Conservation (phyloP, 2,329 filamentous ascomycete genomes). For the Westerdykella aurantiaca region DNA sequence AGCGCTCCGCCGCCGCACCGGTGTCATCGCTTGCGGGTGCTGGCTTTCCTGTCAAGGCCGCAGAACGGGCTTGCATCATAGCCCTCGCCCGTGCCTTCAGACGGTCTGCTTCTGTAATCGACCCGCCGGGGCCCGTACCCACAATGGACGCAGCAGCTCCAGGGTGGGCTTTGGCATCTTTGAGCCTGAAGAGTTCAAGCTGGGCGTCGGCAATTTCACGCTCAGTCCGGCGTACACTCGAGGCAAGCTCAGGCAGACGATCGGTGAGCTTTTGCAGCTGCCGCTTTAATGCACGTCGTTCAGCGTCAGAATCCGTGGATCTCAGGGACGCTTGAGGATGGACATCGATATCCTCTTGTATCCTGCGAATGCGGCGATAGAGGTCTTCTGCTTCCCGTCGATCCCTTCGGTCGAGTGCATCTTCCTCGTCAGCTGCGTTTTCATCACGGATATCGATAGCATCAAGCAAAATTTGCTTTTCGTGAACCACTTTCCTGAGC, state of each 20-base stretch:
- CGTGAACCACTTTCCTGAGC: constrained; percentile 82
- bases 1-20: constrained; percentile 69
- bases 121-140: constrained; percentile 85
- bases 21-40: constrained; percentile 65
- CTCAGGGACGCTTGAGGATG: constrained; percentile 68
- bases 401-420: constrained; percentile 83
- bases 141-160: constrained; percentile 73
- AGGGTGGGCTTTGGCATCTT: constrained; percentile 87
- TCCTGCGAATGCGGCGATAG: constrained; percentile 81
- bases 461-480: constrained; percentile 90
- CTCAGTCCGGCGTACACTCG: constrained; percentile 83
- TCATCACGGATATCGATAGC: constrained; percentile 96
- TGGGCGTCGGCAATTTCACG: constrained; percentile 87
- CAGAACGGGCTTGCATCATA: constrained; percentile 97
- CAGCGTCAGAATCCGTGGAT: constrained; percentile 73
- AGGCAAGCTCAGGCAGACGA: constrained; percentile 84
- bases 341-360: constrained; percentile 90
- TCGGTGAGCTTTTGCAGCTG: constrained; percentile 86
- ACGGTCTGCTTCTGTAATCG: constrained; percentile 86
- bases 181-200: constrained; percentile 86
- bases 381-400: constrained; percentile 88
- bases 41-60: constrained; percentile 82
- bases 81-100: constrained; percentile 92
- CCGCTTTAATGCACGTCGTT: constrained; percentile 76
- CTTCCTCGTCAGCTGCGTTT: constrained; percentile 82